Percentiles rank a stretch among this genome's conserved stretches.
Evolutionary conservation across 2,329 filamentous ascomycete genomes (phyloP).

Genomic region (Metarhizium anisopliae): DNA sequence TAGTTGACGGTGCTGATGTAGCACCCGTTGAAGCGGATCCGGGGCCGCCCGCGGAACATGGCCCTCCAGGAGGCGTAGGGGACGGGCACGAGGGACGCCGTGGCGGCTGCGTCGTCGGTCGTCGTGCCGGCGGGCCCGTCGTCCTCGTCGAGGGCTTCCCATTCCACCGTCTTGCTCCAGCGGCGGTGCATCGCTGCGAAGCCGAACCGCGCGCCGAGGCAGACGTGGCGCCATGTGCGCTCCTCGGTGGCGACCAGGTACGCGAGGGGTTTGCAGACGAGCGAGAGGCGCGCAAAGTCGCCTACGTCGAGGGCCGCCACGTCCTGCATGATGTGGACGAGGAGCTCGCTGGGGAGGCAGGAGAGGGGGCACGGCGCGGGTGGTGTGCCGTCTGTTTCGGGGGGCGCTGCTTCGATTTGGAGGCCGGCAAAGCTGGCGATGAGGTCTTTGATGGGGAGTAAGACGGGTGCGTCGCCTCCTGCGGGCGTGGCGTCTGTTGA

Average conservation of each 20-base stretch:
- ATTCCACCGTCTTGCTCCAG: constrained; percentile 54
- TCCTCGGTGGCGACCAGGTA: constrained; percentile 80
- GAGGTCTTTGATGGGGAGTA: constrained; percentile 55
- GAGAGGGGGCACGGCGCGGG: constrained; percentile 74
- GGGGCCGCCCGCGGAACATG: constrained; percentile 75
- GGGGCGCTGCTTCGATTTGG: constrained; percentile 57
- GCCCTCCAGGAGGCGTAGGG: constrained; percentile 46
- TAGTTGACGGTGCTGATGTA: constrained; percentile 98
- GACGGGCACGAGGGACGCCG: constrained; percentile 31
- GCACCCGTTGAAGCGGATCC: constrained; percentile 87
- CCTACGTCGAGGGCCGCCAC: constrained; percentile 68
- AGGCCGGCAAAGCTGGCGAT: constrained; percentile 66
- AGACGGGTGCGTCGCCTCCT: constrained; percentile 32
- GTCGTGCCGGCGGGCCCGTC: constrained; percentile 10
- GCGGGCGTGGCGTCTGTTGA: not conserved
- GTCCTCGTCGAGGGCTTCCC: constrained; percentile 32
- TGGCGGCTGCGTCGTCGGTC: constrained; percentile 25
- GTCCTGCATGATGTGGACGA: constrained; percentile 68
- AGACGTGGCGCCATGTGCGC: constrained; percentile 74
- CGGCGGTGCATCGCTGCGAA: constrained; percentile 78
- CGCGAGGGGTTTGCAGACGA: constrained; percentile 80
- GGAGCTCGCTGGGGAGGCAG: constrained; percentile 70
- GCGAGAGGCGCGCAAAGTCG: constrained; percentile 63
- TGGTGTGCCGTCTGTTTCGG: constrained; percentile 62
- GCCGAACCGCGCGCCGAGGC: constrained; percentile 61